These are phyloP conservation scores for Talaromyces adpressus DNA, from an alignment of 495 filamentous ascomycete species.

Conservation along the genomic window DNA sequence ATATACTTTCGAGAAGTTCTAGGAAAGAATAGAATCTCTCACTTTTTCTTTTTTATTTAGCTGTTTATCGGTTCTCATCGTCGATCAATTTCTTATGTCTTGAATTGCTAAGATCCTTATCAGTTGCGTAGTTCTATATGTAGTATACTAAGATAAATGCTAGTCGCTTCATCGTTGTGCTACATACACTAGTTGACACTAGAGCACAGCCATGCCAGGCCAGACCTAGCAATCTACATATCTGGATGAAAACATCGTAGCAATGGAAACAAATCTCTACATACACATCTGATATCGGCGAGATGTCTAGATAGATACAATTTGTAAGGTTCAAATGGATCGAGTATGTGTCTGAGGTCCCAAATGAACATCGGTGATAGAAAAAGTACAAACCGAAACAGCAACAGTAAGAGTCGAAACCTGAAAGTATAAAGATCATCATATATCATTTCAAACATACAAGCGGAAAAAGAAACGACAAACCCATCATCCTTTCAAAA, in stretches of 20 bases:
- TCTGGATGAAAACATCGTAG: not conserved
- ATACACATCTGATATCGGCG: not conserved
- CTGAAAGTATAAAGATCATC: not conserved
- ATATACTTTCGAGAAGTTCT: not conserved
- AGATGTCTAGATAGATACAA: not conserved
- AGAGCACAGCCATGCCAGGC: not conserved
- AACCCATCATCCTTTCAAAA: not conserved
- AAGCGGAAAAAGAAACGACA: not conserved
- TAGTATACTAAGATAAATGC: too few species aligned
- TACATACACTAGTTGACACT: too few species aligned
- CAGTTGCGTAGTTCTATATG: too few species aligned
- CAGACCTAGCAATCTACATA: not conserved
- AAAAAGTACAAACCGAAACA: not conserved
- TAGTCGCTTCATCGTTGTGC: too few species aligned
- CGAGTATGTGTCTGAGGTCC: not conserved
- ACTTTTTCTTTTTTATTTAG: not conserved
- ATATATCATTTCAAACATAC: slow-evolving; percentile 1
- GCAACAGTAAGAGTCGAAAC: not conserved
- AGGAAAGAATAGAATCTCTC: not conserved
- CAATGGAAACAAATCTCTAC: not conserved
- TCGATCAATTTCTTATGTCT: not conserved
- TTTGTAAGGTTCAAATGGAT: not conserved
- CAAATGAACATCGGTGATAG: not conserved
- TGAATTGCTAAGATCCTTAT: too few species aligned
- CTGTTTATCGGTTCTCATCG: not conserved